Evolutionary conservation across 2,329 filamentous ascomycete genomes (phyloP).

Genomic region (Phaeoacremonium minimum): DNA sequence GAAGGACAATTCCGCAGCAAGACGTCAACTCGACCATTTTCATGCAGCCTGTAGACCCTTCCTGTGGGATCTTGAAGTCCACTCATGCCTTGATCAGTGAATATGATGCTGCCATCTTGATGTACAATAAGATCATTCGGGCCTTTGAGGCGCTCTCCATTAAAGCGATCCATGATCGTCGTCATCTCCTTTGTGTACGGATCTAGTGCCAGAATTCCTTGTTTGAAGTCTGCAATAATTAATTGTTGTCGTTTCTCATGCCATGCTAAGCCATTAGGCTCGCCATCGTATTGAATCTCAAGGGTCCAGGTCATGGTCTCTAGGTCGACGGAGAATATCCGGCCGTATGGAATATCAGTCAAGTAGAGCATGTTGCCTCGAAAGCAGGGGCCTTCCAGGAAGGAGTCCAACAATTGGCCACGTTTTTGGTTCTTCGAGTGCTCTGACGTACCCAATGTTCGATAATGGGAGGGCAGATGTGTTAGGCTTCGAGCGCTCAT

Average conservation of each 20-base stretch:
- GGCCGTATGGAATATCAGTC: conserved; percentile 1
- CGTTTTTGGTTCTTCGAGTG: not conserved
- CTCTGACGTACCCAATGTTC: too few species aligned
- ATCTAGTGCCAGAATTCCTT: not conserved
- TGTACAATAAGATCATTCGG: not conserved
- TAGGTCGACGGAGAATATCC: not conserved
- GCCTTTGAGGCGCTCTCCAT: conserved; percentile 1
- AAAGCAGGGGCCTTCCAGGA: not conserved
- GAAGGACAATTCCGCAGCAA: not conserved
- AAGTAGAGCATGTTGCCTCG: not conserved
- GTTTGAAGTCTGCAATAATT: not conserved
- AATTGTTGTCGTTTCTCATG: not conserved
- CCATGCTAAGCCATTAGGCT: not conserved
- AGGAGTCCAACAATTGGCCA: not conserved
- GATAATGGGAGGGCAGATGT: too few species aligned
- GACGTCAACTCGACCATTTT: not conserved
- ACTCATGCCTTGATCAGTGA: not conserved
- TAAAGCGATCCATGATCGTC: not conserved
- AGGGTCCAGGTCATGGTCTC: not conserved
- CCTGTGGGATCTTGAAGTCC: not conserved
- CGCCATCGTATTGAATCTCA: not conserved
- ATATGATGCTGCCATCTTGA: not conserved
- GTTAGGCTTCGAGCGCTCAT: too few species aligned
- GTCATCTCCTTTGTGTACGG: not conserved
- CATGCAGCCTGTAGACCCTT: not conserved